Evolutionary conservation across 371 early-diverging fungal species (phyloP).

Genomic region (Mortierella sp.): DNA sequence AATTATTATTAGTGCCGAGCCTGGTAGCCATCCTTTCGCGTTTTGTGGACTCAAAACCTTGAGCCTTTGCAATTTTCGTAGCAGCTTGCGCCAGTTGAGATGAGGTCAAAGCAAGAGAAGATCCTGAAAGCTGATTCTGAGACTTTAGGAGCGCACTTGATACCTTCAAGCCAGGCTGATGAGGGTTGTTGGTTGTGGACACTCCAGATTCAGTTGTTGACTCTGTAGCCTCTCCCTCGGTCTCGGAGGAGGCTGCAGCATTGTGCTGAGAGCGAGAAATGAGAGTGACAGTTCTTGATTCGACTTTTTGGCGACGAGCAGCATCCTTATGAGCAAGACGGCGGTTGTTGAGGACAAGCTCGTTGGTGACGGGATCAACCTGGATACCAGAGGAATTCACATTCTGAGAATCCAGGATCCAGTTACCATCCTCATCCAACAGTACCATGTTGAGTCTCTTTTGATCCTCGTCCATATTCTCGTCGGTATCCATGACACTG

Average conservation of each 20-base stretch:
- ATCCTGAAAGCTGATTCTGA: conserved; percentile 40
- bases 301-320: conserved; percentile 46
- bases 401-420: conserved; percentile 37
- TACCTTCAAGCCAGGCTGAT: conserved; percentile 16
- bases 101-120: conserved; percentile 12
- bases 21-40: conserved; percentile 23
- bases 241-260: conserved; percentile 1
- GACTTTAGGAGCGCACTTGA: conserved; percentile 36
- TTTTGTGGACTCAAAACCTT: conserved; percentile 28
- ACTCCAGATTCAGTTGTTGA: not conserved
- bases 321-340: conserved; percentile 54
- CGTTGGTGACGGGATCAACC: conserved; percentile 49
- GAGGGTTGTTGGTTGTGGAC: conserved; percentile 17
- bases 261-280: conserved; percentile 20
- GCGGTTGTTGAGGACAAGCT: conserved; percentile 52
- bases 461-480: conserved; percentile 37
- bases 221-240: not conserved
- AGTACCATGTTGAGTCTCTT: conserved; percentile 27
- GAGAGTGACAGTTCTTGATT: conserved; percentile 38
- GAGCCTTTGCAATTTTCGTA: conserved; percentile 15
- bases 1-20: conserved; percentile 11
- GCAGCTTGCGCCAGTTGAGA: conserved; percentile 18
- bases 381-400: conserved; percentile 20
- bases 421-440: conserved; percentile 52
- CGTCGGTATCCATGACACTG: conserved; percentile 32